Base-by-base conservation (phyloP, 768 basidiomycete genomes). In the Calocybe indica region DNA sequence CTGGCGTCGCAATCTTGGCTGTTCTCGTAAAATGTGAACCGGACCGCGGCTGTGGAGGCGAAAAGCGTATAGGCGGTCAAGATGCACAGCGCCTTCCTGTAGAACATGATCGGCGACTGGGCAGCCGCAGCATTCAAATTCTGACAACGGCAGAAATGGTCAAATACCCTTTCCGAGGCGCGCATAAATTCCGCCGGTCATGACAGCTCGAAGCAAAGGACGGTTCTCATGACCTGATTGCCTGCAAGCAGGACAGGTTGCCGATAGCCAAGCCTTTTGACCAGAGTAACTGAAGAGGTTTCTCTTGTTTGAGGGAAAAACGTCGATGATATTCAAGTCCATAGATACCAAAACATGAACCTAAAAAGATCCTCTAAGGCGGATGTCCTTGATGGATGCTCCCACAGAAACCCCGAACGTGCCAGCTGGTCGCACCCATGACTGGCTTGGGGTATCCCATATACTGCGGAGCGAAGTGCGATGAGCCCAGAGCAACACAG, bases 401-500 rank as follows among this genome's bases (percentile, higher is more conserved):
- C 82, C 81, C 34, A 80, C 71, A 47, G 64, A 73, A 31, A 82
- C 73, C 0, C 55, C 67, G 57, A 81, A 83, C 28, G 60, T 69
- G 2, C 82, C 82, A 1, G 64, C 40, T 7, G 80, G 79, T 5
- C 72, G 66, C 4, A 69, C 62, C 69, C 78, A 83, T 14, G 59
- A 54, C 58, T 83, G 80, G 39, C 63, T 66, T 5, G 64, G 61
- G 1, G 73, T 72, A 61, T 82, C 75, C 82, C 83, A 83, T 31
- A 73, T 57, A 50, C 72, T 75, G 43, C 7, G 50, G 11, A 43
- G n/a, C 13, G 47, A 47, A 9, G 11, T 30, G 28, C n/a, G 10
- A 40, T 51, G 15, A 52, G 45, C 9, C 9, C 34, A 30, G 22
- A n/a, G 12, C 32, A 13, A 15, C 42, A 8, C 28, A 7, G 12